Evolutionary conservation across 768 basidiomycete species (phyloP), one percentile per base, ranked within the genome.

Genomic region (Neoboletus brunneissimus): DNA sequence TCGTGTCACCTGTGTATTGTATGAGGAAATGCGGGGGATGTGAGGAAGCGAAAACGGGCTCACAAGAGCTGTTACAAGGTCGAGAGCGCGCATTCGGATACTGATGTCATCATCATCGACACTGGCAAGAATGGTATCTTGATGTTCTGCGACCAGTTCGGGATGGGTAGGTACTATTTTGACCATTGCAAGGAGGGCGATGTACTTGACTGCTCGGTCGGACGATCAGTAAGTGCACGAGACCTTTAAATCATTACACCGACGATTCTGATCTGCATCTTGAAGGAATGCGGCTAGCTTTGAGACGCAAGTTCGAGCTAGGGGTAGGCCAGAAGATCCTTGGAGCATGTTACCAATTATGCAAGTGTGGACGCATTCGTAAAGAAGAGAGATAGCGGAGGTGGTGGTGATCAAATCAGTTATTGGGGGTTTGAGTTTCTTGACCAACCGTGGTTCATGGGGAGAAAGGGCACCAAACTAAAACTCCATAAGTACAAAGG

Each of bases 301-400:
- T 29, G 93, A 90, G 37, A 96, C 92, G 64, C 97, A 99, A 12
- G 87, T 84, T 56, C 80, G 80, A 6, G 97, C 97, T 45, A 99
- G 76, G 4, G 86, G 76, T 67, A 88, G 81, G 12, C 91, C 93
- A 31, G 87, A 83, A 22, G 83, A 55, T 4, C 87, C 89, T 62
- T 88, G 87, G 11, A 98, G 79, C 92, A 99, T 98, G 8, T 91
- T 94, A 10, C 97, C 96, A 12, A 93, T 93, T 62, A 99, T 98
- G 64, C 94, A 98, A 0, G 97, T 98, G 63, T 94, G 90, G 1
- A 99, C 96, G 71, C 97, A 99, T 76, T 99, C 97, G 69, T 98
- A 99, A 15, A 99, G 75, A 23, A 99, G 77, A 23, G 95, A 98
- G 38, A 98, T 95, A 0, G 97, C 97, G 3, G 91, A 86, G 0